phyloP scores from a whole-genome alignment of 805 yeast genomes.

The Candida taoyuanica region DNA sequence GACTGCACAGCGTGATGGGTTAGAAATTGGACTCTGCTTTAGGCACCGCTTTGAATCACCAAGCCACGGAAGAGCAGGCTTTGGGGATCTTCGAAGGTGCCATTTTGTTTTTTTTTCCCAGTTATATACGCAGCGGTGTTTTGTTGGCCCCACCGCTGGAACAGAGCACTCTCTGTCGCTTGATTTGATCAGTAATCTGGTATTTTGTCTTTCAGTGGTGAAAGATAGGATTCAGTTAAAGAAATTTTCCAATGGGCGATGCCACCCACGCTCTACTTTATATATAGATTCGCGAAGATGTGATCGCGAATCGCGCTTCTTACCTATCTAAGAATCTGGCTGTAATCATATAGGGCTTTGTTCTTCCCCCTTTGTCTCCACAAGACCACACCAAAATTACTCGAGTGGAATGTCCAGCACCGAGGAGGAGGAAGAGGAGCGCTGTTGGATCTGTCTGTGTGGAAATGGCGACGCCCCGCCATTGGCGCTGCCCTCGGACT shows the following conservation, averaged over 20 bases:
- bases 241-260: background rate
- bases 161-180: conserved; percentile 6
- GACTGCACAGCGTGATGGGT: conserved; percentile 6
- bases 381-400: no score
- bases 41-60: conserved; percentile 46
- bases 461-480: conserved; percentile 9
- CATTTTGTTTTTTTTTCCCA: no score
- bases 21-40: conserved; percentile 23
- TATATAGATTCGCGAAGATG: background rate
- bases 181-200: no score
- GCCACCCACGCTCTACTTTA: no score
- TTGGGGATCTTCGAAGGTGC: conserved; percentile 45
- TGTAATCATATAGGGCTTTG: no score
- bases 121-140: no score
- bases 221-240: background rate
- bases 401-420: background rate
- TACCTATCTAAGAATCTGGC: no score
- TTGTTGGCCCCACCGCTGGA: conserved; percentile 3
- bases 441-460: conserved; percentile 15
- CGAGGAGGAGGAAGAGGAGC: conserved; percentile 2
- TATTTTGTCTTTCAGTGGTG: background rate
- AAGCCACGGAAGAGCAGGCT: conserved; percentile 33
- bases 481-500: conserved; percentile 1
- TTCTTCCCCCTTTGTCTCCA: no score
- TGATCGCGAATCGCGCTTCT: background rate